Evolutionary conservation across 306 rosid species (phyloP), one percentile per base, ranked within the genome.

Genomic region (Alnus glutinosa): DNA sequence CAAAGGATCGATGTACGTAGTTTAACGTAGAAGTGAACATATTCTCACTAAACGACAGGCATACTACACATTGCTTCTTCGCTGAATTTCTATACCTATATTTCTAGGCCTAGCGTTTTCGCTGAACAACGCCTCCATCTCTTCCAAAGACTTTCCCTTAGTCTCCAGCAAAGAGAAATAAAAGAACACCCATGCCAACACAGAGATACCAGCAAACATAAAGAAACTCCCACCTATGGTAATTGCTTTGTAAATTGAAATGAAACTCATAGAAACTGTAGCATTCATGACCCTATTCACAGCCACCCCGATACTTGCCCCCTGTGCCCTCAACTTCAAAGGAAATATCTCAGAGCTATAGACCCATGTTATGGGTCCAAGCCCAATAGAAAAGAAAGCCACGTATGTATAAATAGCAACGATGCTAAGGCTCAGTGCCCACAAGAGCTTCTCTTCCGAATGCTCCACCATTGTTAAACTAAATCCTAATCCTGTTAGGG

Each of bases 141-240:
- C 97, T 54, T 95, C 98, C 88, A 95, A 86, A 0, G 97, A 36
- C 63, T 48, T 86, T 4, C 97, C 97, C 52, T 88, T 91, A 16
- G 97, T 94, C 85, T 94, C 97, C 7, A 97, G 97, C 58, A 89
- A 84, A 50, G 75, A 88, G 72, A 81, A 80, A 36, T 73, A 94
- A 82, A 94, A 94, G 85, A 91, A 94, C 0, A 74, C 1, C 90
- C 93, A 88, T 49, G 98, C 97, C 19, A 91, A 14, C 1, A 87
- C 63, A 58, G 97, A 81, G 9, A 92, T 75, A 2, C 86, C 93
- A 14, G 93, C 88, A 77, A 92, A 94, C 89, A 94, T 69, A 81
- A 94, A 94, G 89, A 89, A 94, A 30, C 80, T 58, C 19, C 97
- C 97, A 37, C 98, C 98, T 0, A 94, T 92, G 0, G 95, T 92